phyloP scores from a whole-genome alignment of 495 filamentous ascomycete species.

The Podospora bellae-mahoneyi region DNA sequence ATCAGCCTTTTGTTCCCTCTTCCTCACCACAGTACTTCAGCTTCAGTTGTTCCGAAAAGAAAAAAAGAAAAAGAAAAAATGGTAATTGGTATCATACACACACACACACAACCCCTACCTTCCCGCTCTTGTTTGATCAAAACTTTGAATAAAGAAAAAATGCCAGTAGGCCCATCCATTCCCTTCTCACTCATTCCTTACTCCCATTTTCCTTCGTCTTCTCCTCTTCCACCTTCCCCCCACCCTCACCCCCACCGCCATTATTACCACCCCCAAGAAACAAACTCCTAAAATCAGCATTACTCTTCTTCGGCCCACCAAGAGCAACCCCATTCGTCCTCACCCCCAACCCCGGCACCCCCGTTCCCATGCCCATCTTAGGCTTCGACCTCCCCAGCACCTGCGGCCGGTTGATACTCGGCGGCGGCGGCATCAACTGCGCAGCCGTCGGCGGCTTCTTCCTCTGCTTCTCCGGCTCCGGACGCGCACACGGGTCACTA shows the following conservation, averaged over 20 bases:
- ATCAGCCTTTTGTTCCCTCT: not conserved
- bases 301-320: constrained; percentile 55
- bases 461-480: constrained; percentile 32
- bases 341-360: not conserved
- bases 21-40: not conserved
- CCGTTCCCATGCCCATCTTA: constrained; percentile 6
- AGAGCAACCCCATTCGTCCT: not conserved
- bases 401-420: constrained; percentile 59
- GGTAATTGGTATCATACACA: not conserved
- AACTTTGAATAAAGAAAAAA: not conserved
- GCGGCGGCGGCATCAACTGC: constrained; percentile 50
- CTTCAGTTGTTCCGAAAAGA: not conserved
- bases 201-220: not conserved
- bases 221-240: not conserved
- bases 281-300: constrained; percentile 85
- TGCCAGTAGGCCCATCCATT: not conserved
- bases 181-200: not conserved
- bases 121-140: not conserved
- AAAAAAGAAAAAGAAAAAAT: not conserved
- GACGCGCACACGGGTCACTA: constrained; percentile 34
- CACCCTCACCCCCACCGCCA: not conserved
- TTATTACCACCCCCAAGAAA: constrained; percentile 42
- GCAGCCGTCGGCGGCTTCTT: constrained; percentile 39
- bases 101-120: not conserved
- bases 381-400: constrained; percentile 42